Conservation (phyloP, 306 rosid genomes). For the Bauhinia variegata region DNA sequence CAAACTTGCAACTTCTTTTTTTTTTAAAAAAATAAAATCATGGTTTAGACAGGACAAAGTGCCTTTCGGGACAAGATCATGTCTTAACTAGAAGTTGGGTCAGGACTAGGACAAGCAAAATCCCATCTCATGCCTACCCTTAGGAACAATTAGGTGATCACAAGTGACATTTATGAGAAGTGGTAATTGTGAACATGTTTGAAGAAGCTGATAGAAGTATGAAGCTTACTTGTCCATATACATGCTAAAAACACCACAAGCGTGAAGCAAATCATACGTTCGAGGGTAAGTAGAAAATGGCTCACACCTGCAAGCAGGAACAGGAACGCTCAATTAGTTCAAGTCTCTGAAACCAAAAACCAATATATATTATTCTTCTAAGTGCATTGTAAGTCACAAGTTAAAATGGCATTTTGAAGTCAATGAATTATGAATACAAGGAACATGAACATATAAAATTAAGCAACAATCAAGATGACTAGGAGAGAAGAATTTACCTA, state of each 20-base stretch:
- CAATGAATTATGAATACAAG: no score
- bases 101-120: no score
- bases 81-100: no score
- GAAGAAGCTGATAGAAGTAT: not conserved
- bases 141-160: not conserved
- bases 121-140: no score
- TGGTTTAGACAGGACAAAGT: no score
- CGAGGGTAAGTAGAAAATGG: conserved; percentile 42
- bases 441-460: no score
- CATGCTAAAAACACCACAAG: conserved; percentile 36
- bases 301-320: conserved; percentile 36
- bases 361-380: no score
- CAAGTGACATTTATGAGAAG: not conserved
- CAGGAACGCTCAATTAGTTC: not conserved
- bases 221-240: conserved; percentile 36
- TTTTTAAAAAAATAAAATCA: no score
- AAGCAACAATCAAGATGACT: not conserved
- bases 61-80: no score
- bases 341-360: not conserved
- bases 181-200: not conserved
- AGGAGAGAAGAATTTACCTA: not conserved
- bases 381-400: no score
- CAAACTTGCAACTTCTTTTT: no score
- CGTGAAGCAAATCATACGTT: conserved; percentile 41
- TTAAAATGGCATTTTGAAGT: no score